Percentiles rank a stretch among this genome's conserved stretches.
phyloP scores from a whole-genome alignment of 1,284 basidiomycete genomes.

The Malassezia caprae region DNA sequence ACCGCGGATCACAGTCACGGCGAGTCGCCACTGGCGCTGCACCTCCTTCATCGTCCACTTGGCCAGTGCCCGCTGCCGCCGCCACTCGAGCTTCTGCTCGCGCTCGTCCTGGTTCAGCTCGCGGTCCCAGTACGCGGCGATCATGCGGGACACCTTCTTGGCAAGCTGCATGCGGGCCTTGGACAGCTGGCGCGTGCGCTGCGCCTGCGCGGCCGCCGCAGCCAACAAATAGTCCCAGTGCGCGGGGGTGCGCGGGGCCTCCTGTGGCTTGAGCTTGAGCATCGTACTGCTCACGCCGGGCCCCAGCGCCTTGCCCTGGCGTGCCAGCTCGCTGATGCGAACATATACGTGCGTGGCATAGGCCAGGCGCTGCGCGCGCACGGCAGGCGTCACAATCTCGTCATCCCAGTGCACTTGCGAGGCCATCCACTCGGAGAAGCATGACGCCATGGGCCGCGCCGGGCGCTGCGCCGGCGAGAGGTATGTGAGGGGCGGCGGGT shows the following conservation, averaged over 20 bases:
- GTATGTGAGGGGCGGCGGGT: constrained; percentile 2
- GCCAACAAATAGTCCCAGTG: constrained; percentile 32
- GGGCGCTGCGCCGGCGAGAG: constrained; percentile 25
- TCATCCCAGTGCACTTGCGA: constrained; percentile 21
- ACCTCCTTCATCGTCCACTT: constrained; percentile 64
- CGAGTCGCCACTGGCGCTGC: constrained; percentile 75
- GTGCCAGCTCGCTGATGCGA: constrained; percentile 22
- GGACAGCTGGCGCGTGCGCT: constrained; percentile 30
- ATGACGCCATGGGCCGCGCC: not conserved
- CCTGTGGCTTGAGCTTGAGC: constrained; percentile 20
- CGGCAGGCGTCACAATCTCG: constrained; percentile 13
- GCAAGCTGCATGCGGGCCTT: constrained; percentile 43
- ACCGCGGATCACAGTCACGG: constrained; percentile 70
- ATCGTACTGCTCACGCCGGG: constrained; percentile 5
- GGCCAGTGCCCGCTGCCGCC: constrained; percentile 59
- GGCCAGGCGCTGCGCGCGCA: constrained; percentile 15
- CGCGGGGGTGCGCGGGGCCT: constrained; percentile 18
- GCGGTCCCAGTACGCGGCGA: constrained; percentile 70
- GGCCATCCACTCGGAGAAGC: not conserved
- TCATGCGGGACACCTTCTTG: constrained; percentile 58
- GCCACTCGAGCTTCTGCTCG: constrained; percentile 60
- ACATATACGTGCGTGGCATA: constrained; percentile 19
- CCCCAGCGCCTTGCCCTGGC: constrained; percentile 23
- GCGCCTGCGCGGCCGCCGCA: constrained; percentile 18
- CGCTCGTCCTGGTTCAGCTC: constrained; percentile 58